A percentile compares a stretch with the other conserved stretches of the same genome.
Conservation (phyloP, 2,329 filamentous ascomycete species). For the Pseudogymnoascus sp. region DNA sequence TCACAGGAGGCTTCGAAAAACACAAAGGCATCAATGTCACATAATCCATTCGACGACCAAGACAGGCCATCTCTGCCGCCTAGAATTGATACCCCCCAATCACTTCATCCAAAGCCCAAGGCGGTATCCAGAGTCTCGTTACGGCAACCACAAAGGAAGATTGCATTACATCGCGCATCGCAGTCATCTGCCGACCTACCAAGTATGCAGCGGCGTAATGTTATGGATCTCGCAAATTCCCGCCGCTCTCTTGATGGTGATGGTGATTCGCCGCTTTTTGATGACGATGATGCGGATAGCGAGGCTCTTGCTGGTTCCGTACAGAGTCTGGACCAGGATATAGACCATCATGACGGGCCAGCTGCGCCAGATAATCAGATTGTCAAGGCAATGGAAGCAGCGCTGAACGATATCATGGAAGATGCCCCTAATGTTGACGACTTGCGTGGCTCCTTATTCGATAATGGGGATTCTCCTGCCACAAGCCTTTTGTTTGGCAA, state of each 20-base stretch:
- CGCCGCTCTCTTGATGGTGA: slow-evolving; percentile 68
- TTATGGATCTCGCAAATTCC: slow-evolving; percentile 32
- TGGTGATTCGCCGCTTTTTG: slow-evolving; percentile 58
- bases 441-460: slow-evolving; percentile 61
- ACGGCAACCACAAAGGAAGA: slow-evolving; percentile 37
- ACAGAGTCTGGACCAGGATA: slow-evolving; percentile 71
- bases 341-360: slow-evolving; percentile 46
- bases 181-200: slow-evolving; percentile 54
- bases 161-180: slow-evolving; percentile 53
- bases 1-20: slow-evolving; percentile 64
- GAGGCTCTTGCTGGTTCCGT: slow-evolving; percentile 66
- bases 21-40: background rate
- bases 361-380: slow-evolving; percentile 66
- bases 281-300: slow-evolving; percentile 65
- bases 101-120: slow-evolving; percentile 36
- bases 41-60: slow-evolving; percentile 11
- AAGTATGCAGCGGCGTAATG: slow-evolving; percentile 28
- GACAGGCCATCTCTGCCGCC: slow-evolving; percentile 19
- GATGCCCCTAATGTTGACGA: slow-evolving; percentile 64
- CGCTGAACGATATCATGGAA: slow-evolving; percentile 86
- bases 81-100: slow-evolving; percentile 27
- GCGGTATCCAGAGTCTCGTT: slow-evolving; percentile 43
- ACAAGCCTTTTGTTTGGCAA: slow-evolving; percentile 45
- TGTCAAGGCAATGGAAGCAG: slow-evolving; percentile 88
- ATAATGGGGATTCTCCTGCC: slow-evolving; percentile 43